These are phyloP conservation scores for Metschnikowia arizonensis DNA, from an alignment of 805 yeast species.

Conservation along the genomic window DNA sequence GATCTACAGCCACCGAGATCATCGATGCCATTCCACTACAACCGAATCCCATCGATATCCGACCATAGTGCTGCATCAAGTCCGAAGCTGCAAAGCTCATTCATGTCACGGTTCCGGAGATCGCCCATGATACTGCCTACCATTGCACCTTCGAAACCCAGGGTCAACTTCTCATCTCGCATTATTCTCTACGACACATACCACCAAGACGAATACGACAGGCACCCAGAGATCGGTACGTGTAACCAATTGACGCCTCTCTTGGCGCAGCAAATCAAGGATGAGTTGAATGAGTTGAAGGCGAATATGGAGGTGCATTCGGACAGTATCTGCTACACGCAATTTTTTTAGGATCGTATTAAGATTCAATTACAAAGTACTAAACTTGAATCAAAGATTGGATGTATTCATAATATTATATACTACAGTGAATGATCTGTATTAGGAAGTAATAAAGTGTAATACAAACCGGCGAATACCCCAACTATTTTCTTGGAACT, in stretches of 20 bases:
- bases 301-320: constrained; percentile 80
- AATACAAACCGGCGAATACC: background rate
- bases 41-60: constrained; percentile 29
- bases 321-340: constrained; percentile 75
- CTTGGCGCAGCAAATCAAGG: constrained; percentile 79
- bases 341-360: constrained; percentile 53
- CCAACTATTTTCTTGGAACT: constrained; percentile 12
- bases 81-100: constrained; percentile 32
- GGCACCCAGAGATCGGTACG: constrained; percentile 89
- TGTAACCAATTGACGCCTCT: constrained; percentile 87
- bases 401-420: background rate
- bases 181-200: constrained; percentile 84
- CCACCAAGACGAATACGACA: constrained; percentile 78
- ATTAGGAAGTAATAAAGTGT: background rate
- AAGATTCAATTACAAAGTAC: too few relatives aligned
- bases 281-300: constrained; percentile 73
- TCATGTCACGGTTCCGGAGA: constrained; percentile 27
- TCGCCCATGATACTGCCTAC: constrained; percentile 17
- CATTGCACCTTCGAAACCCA: constrained; percentile 10
- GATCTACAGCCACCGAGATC: constrained; percentile 18
- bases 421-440: background rate
- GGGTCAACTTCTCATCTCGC: constrained; percentile 70
- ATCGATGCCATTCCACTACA: constrained; percentile 27
- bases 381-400: too few relatives aligned
- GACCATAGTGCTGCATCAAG: constrained; percentile 25